Conservation (phyloP, 176 grass and related monocot genomes). For the Zoysia pacifica region DNA sequence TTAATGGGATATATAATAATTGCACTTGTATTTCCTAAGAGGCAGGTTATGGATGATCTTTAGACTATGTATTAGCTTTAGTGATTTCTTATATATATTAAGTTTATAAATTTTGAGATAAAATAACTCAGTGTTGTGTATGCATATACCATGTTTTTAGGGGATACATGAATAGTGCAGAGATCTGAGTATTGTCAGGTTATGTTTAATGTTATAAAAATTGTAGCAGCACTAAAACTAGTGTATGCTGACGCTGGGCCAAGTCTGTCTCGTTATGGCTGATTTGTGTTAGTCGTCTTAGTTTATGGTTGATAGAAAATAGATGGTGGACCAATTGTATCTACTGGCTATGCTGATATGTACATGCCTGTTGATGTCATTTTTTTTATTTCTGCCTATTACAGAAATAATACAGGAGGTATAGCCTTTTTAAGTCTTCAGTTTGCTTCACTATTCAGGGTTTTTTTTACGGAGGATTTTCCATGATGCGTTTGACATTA, state of each 20-base stretch:
- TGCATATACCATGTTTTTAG: not conserved
- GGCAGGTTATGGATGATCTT: not conserved
- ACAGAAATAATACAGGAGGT: slow-evolving; percentile 5
- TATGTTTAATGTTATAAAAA: not conserved
- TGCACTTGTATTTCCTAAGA: not conserved
- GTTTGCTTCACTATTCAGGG: not conserved
- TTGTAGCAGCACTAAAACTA: not conserved
- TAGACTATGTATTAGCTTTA: slow-evolving; percentile 11
- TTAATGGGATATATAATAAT: not conserved
- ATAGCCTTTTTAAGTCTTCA: not conserved
- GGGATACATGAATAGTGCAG: not conserved
- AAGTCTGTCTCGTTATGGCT: not conserved
- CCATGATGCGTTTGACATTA: not conserved
- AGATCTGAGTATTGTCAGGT: not conserved
- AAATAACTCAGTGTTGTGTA: not conserved
- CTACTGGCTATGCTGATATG: not conserved
- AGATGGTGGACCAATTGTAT: not conserved
- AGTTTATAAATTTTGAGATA: too few relatives aligned
- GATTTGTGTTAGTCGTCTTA: not conserved
- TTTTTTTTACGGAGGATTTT: slow-evolving; percentile 1
- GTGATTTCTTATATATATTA: not conserved
- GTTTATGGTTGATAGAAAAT: not conserved
- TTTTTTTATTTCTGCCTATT: not conserved
- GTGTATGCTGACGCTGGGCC: not conserved
- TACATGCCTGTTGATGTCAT: not conserved